Evolutionary conservation across 768 basidiomycete genomes (phyloP).

Genomic region (Tubosaeta brunneosetosa): DNA sequence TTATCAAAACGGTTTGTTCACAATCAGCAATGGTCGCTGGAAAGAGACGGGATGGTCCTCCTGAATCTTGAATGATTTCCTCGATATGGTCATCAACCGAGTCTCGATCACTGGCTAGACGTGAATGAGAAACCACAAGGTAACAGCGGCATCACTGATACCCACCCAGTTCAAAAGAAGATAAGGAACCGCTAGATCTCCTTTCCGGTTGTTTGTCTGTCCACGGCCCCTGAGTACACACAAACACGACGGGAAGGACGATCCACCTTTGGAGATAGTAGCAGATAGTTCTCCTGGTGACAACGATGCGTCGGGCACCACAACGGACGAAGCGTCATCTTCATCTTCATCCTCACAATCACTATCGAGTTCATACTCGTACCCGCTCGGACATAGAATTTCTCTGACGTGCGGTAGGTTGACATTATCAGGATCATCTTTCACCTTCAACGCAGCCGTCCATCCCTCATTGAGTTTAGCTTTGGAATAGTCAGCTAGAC

Average conservation of each 20-base stretch:
- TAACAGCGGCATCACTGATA: background rate
- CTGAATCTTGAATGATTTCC: slow-evolving; percentile 4
- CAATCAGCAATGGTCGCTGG: background rate
- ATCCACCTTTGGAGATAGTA: background rate
- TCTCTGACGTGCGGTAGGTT: background rate
- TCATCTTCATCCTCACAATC: slow-evolving; percentile 22
- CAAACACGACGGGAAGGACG: background rate
- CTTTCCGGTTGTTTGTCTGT: slow-evolving; percentile 7
- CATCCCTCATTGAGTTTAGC: slow-evolving; percentile 9
- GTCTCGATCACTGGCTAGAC: slow-evolving; percentile 3
- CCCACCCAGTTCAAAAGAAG: slow-evolving; percentile 10
- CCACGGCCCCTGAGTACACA: background rate
- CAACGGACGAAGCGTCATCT: background rate
- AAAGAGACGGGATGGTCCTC: background rate
- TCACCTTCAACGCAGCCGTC: slow-evolving; percentile 2
- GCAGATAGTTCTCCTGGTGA: background rate
- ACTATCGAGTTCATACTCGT: slow-evolving; percentile 23
- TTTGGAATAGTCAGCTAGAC: slow-evolving; percentile 4
- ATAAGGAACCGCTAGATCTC: background rate
- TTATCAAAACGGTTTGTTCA: no score
- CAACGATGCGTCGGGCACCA: background rate
- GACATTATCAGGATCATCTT: background rate
- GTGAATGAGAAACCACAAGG: slow-evolving; percentile 6
- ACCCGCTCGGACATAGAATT: slow-evolving; percentile 5
- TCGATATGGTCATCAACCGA: background rate